phyloP scores from a whole-genome alignment of 1,284 basidiomycete species.

The Omphalotus olearius region DNA sequence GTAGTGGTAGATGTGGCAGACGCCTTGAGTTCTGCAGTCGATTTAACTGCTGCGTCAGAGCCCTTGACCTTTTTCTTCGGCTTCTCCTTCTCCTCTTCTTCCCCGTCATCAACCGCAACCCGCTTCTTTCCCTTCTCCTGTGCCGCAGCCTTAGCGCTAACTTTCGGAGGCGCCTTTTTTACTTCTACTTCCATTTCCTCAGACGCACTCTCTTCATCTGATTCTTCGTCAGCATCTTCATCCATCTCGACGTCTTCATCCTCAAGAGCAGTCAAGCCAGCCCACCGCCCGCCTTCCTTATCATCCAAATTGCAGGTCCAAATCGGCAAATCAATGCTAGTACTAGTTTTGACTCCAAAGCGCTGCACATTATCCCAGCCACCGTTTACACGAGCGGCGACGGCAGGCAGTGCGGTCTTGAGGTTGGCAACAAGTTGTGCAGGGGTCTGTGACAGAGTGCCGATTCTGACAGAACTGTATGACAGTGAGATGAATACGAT shows the following conservation, averaged over 20 bases:
- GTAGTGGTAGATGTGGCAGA: neutral
- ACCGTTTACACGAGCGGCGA: slow-evolving; percentile 67
- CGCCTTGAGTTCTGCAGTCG: slow-evolving; percentile 8
- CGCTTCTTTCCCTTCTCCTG: slow-evolving; percentile 25
- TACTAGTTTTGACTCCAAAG: slow-evolving; percentile 88
- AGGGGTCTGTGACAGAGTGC: slow-evolving; percentile 68
- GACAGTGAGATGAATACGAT: slow-evolving; percentile 1
- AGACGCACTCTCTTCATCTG: slow-evolving; percentile 17
- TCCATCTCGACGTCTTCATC: slow-evolving; percentile 26
- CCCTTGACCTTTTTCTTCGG: slow-evolving; percentile 36
- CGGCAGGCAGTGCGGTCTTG: slow-evolving; percentile 72
- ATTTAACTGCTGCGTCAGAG: slow-evolving; percentile 16
- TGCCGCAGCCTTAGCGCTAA: slow-evolving; percentile 8
- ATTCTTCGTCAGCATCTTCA: slow-evolving; percentile 27
- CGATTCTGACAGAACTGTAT: slow-evolving; percentile 80
- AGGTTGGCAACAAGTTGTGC: slow-evolving; percentile 81
- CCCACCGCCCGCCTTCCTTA: slow-evolving; percentile 60
- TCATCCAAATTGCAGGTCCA: slow-evolving; percentile 78
- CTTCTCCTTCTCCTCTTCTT: slow-evolving; percentile 18
- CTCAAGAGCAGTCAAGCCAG: slow-evolving; percentile 40
- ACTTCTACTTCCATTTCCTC: slow-evolving; percentile 20
- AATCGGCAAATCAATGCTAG: slow-evolving; percentile 82
- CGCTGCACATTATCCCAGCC: slow-evolving; percentile 91
- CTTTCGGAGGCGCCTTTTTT: slow-evolving; percentile 7
- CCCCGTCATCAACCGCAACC: slow-evolving; percentile 14